phyloP scores from a whole-genome alignment of 2,329 filamentous ascomycete species.

The Fusarium verticillioides region DNA sequence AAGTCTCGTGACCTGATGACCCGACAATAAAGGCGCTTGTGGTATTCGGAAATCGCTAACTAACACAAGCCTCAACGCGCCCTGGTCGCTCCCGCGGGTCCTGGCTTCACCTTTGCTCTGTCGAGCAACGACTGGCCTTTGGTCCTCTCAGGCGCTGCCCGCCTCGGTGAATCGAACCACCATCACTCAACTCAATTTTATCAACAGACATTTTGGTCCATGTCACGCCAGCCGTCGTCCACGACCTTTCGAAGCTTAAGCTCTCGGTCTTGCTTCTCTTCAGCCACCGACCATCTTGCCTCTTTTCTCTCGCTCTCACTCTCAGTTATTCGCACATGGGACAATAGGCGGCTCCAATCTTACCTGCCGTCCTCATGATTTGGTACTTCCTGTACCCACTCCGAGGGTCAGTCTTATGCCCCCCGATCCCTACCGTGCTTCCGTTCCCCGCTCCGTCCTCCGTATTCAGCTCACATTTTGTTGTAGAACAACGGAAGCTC shows the following conservation, averaged over 20 bases:
- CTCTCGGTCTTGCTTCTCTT: slow-evolving; percentile 18
- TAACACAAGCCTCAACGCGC: slow-evolving; percentile 37
- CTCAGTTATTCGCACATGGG: slow-evolving; percentile 36
- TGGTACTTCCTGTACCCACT: slow-evolving; percentile 83
- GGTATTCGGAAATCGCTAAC: slow-evolving; percentile 25
- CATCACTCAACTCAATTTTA: slow-evolving; percentile 10
- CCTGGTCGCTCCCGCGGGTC: slow-evolving; percentile 20
- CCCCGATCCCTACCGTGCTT: slow-evolving; percentile 16
- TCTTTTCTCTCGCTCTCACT: slow-evolving; percentile 11
- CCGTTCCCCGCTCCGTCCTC: slow-evolving; percentile 15
- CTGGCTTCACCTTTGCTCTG: slow-evolving; percentile 19
- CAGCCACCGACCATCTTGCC: slow-evolving; percentile 2
- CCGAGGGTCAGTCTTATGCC: slow-evolving; percentile 70
- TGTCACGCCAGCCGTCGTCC: slow-evolving; percentile 38
- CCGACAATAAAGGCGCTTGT: slow-evolving; percentile 16
- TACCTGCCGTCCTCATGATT: slow-evolving; percentile 64
- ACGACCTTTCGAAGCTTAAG: slow-evolving; percentile 23
- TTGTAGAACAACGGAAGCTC: slow-evolving; percentile 77
- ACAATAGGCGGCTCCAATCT: slow-evolving; percentile 31
- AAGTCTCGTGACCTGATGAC: slow-evolving; percentile 34
- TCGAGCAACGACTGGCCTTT: slow-evolving; percentile 29
- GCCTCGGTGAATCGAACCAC: slow-evolving; percentile 39
- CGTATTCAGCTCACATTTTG: slow-evolving; percentile 32
- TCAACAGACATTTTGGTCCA: slow-evolving; percentile 32
- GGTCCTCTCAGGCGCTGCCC: slow-evolving; percentile 32